These are phyloP conservation scores for Piper betle DNA, from an alignment of 164 flowering plant species.

Conservation along the genomic window DNA sequence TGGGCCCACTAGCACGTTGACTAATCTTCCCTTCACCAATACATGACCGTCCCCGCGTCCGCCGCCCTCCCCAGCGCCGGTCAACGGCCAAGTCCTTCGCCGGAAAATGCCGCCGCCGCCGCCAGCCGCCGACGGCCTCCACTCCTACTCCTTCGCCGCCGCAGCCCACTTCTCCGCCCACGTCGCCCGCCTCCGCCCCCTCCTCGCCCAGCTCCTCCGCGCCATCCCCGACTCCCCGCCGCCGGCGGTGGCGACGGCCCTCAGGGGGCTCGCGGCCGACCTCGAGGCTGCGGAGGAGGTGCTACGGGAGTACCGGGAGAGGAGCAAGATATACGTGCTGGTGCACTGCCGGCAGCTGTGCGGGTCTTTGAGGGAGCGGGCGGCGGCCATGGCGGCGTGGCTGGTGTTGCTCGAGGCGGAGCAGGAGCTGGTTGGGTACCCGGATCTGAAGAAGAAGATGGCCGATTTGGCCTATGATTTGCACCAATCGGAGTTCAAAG, in stretches of 20 bases:
- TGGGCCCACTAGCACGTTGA: too few species aligned
- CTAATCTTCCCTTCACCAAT: too few species aligned
- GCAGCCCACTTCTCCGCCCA: neutral
- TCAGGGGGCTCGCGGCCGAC: neutral
- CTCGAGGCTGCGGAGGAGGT: conserved; percentile 14
- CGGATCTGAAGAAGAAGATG: conserved; percentile 31
- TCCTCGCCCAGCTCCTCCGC: neutral
- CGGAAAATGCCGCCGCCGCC: neutral
- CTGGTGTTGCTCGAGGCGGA: conserved; percentile 34
- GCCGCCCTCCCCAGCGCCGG: too few species aligned
- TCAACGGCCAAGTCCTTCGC: neutral
- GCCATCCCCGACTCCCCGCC: neutral
- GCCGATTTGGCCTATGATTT: conserved; percentile 40
- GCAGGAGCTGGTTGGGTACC: conserved; percentile 8
- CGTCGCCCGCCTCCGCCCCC: neutral
- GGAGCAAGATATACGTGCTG: conserved; percentile 35
- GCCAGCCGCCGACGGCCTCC: neutral
- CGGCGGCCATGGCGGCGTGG: conserved; percentile 39
- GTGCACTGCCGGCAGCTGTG: conserved; percentile 30
- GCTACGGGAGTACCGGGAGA: conserved; percentile 18
- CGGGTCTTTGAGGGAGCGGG: conserved; percentile 20
- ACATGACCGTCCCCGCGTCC: too few species aligned
- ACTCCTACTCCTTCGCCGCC: neutral
- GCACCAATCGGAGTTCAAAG: conserved; percentile 38
- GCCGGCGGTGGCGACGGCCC: conserved; percentile 10